Evolutionary conservation across 2,329 filamentous ascomycete genomes (phyloP).

Genomic region (Neocatenulostroma microsporum): DNA sequence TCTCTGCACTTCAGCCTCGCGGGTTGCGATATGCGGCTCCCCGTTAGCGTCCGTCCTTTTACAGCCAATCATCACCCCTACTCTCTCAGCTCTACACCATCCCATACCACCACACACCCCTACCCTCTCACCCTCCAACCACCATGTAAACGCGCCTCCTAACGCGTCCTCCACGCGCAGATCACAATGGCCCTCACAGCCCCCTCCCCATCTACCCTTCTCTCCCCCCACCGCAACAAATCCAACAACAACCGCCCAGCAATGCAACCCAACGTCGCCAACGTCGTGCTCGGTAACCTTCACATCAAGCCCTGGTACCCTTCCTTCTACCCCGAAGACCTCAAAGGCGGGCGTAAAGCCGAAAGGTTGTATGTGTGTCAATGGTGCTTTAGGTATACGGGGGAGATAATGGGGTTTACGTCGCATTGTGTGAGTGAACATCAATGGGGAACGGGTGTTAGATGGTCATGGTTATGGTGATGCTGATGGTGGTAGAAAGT

Average conservation of each 20-base stretch:
- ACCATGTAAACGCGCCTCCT: neutral
- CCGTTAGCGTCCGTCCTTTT: too few relatives aligned
- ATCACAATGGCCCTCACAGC: constrained; percentile 12
- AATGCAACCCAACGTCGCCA: constrained; percentile 69
- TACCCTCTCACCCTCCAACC: neutral
- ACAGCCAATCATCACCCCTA: neutral
- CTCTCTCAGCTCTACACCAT: neutral
- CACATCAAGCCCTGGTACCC: constrained; percentile 89
- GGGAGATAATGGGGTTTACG: constrained; percentile 42
- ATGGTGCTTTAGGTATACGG: constrained; percentile 90
- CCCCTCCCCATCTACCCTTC: constrained; percentile 8
- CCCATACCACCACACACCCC: neutral
- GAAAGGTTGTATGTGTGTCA: constrained; percentile 74
- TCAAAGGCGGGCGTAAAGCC: constrained; percentile 35
- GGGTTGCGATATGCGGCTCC: too few relatives aligned
- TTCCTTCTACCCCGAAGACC: constrained; percentile 72
- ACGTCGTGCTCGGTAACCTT: constrained; percentile 76
- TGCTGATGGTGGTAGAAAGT: constrained; percentile 32
- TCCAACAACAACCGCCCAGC: constrained; percentile 16
- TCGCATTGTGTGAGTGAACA: constrained; percentile 38
- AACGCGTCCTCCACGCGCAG: neutral
- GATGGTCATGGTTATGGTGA: too few relatives aligned
- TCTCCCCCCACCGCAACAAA: constrained; percentile 16
- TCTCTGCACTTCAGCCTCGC: too few relatives aligned
- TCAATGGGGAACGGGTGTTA: constrained; percentile 6